Evolutionary conservation across 148 eudicot species (phyloP).

Genomic region (Vaccinium corymbosum): DNA sequence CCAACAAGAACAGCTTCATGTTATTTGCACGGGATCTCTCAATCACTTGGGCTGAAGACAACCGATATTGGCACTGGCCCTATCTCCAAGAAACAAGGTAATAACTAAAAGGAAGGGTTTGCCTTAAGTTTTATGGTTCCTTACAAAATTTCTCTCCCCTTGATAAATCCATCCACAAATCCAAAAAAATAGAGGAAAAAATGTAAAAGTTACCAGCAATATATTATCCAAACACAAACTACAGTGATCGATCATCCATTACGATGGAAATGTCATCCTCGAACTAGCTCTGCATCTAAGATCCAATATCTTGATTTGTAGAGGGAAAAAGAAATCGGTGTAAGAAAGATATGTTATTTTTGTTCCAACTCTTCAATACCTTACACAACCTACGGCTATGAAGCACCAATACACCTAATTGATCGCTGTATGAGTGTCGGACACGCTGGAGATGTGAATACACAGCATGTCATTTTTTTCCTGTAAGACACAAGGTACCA

Average conservation of each 20-base stretch:
- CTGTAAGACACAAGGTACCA: neutral
- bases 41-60: slow-evolving; percentile 57
- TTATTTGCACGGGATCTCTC: slow-evolving; percentile 47
- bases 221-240: neutral
- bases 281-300: neutral
- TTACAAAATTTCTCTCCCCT: neutral
- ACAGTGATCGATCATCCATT: neutral
- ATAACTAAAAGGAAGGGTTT: neutral
- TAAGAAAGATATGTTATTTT: neutral
- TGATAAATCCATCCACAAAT: neutral
- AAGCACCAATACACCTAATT: neutral
- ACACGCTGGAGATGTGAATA: neutral
- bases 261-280: neutral
- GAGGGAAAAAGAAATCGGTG: neutral
- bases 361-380: neutral
- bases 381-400: neutral
- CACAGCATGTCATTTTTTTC: neutral
- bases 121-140: neutral
- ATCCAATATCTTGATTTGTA: neutral
- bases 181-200: neutral
- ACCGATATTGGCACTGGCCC: slow-evolving; percentile 50
- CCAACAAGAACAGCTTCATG: slow-evolving; percentile 50
- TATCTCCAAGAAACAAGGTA: slow-evolving; percentile 45
- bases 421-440: neutral
- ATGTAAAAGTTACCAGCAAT: neutral